Conservation (phyloP, 306 rosid species). For the Cucurbita pepo region DNA sequence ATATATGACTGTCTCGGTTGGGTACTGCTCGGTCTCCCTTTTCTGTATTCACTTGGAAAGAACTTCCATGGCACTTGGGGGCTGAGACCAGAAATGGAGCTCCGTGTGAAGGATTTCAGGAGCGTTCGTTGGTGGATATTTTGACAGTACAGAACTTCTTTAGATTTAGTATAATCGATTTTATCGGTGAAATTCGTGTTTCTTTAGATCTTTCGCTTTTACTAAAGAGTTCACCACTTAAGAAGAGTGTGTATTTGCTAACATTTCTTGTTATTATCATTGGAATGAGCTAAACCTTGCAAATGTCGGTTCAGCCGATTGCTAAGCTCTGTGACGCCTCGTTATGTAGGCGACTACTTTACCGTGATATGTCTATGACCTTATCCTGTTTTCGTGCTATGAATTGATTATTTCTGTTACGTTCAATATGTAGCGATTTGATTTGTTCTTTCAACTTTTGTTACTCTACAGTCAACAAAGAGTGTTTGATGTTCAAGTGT, state of each 20-base stretch:
- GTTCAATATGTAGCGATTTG: neutral
- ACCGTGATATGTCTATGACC: neutral
- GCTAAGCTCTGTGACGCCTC: neutral
- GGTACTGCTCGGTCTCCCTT: conserved; percentile 41
- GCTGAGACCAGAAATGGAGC: conserved; percentile 50
- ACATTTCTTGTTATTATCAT: neutral
- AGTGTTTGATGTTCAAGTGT: conserved; percentile 63
- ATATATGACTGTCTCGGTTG: conserved; percentile 48
- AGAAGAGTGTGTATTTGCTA: neutral
- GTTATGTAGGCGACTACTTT: neutral
- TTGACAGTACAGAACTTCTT: conserved; percentile 10
- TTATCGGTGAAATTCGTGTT: neutral
- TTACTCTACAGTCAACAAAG: conserved; percentile 75
- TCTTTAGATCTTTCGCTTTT: neutral
- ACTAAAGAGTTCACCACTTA: neutral
- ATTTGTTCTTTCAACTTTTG: conserved; percentile 35
- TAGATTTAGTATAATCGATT: conserved; percentile 11
- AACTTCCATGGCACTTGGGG: conserved; percentile 32
- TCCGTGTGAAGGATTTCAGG: conserved; percentile 30
- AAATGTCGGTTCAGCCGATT: neutral
- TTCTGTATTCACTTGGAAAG: conserved; percentile 26
- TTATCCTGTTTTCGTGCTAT: neutral
- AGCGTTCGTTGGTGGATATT: conserved; percentile 31
- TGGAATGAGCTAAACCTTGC: neutral
- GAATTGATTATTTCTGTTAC: neutral